Percentiles rank a stretch among this genome's conserved stretches.
Conservation (phyloP, 108 stramenopile genomes). For the Cylindrotheca closterium region DNA sequence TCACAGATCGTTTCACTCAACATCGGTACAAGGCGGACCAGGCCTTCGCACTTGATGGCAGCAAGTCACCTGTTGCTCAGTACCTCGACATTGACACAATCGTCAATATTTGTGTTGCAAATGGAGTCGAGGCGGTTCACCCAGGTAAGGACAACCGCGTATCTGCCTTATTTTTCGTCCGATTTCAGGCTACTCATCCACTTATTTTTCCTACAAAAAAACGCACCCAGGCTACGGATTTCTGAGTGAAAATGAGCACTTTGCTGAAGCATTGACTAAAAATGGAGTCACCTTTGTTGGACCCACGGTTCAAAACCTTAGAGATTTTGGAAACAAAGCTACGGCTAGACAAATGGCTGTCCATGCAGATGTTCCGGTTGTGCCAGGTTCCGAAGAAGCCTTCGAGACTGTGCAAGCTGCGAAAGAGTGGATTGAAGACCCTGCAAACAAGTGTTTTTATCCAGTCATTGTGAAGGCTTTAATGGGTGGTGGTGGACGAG, state of each 20-base stretch:
- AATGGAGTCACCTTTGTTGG: slow-evolving; percentile 91
- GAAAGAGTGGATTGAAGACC: slow-evolving; percentile 68
- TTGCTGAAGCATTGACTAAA: slow-evolving; percentile 67
- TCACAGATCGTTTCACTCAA: slow-evolving; percentile 89
- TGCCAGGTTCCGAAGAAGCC: slow-evolving; percentile 87
- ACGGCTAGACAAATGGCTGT: slow-evolving; percentile 87
- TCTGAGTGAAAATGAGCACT: slow-evolving; percentile 71
- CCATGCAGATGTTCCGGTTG: slow-evolving; percentile 82
- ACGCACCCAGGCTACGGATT: slow-evolving; percentile 93
- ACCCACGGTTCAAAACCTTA: slow-evolving; percentile 88
- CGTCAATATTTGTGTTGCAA: slow-evolving; percentile 74
- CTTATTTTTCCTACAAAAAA: not conserved
- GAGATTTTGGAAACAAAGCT: slow-evolving; percentile 90
- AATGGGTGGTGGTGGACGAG: slow-evolving; percentile 95
- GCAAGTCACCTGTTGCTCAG: slow-evolving; percentile 85
- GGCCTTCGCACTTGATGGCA: slow-evolving; percentile 55
- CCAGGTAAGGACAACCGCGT: no score
- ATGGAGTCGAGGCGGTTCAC: slow-evolving; percentile 75
- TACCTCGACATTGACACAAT: slow-evolving; percentile 88
- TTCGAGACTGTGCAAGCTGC: slow-evolving; percentile 84
- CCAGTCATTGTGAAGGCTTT: slow-evolving; percentile 97
- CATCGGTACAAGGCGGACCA: slow-evolving; percentile 97
- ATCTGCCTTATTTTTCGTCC: no score
- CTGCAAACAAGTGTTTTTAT: slow-evolving; percentile 72
- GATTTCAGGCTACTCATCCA: no score